Evolutionary conservation across 2,329 filamentous ascomycete genomes (phyloP).

Genomic region (Volutella citrinella): DNA sequence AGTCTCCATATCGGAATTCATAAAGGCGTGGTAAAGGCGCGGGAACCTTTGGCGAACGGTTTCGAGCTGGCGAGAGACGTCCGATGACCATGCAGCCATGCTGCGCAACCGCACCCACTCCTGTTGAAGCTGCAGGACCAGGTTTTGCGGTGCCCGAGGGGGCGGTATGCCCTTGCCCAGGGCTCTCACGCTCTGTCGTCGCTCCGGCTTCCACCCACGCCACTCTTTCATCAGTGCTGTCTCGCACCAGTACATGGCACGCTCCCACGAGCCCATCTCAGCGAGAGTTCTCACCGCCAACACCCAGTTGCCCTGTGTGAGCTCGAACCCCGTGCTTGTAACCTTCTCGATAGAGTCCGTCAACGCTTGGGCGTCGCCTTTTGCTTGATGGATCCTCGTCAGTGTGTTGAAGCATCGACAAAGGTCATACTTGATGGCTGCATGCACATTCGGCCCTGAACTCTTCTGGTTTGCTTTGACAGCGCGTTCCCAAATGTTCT

Average conservation of each 20-base stretch:
- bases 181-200: conserved; percentile 30
- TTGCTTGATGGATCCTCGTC: conserved; percentile 40
- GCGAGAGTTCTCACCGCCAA: conserved; percentile 68
- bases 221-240: conserved; percentile 73
- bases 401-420: conserved; percentile 48
- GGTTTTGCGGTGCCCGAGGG: conserved; percentile 31
- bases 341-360: conserved; percentile 52
- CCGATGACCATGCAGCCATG: conserved; percentile 46
- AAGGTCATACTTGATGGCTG: conserved; percentile 51
- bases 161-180: conserved; percentile 34
- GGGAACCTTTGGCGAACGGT: conserved; percentile 40
- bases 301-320: conserved; percentile 82
- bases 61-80: conserved; percentile 38
- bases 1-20: conserved; percentile 27
- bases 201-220: conserved; percentile 61
- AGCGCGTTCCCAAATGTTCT: conserved; percentile 53
- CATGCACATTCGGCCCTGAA: conserved; percentile 33
- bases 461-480: conserved; percentile 31
- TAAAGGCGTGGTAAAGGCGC: conserved; percentile 39
- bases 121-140: conserved; percentile 47
- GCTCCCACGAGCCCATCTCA: conserved; percentile 52
- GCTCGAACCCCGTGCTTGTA: conserved; percentile 62
- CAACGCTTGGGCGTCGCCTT: conserved; percentile 44
- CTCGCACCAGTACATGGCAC: conserved; percentile 76
- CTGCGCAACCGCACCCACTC: conserved; percentile 49